Percentiles rank a stretch among this genome's conserved stretches.
These are phyloP conservation scores for Boeremia exigua DNA, from an alignment of 2,329 filamentous ascomycete species.

Conservation along the genomic window DNA sequence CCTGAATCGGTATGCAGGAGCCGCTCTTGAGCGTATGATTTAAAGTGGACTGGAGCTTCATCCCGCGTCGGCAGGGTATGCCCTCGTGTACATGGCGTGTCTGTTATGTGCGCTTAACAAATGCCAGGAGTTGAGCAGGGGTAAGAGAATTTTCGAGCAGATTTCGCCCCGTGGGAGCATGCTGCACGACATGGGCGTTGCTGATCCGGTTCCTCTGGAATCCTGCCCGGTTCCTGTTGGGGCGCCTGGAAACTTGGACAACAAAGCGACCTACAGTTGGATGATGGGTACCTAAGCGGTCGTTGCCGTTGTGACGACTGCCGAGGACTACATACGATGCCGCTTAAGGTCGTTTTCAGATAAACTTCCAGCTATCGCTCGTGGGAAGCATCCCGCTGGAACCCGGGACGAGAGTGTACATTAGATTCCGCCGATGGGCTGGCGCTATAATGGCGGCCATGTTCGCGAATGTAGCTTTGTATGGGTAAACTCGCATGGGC, in stretches of 20 bases:
- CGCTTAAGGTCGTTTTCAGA: neutral
- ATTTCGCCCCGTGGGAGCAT: neutral
- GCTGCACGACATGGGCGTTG: conserved; percentile 1
- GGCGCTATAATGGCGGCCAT: conserved; percentile 9
- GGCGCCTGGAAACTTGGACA: neutral
- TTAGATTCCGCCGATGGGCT: conserved; percentile 4
- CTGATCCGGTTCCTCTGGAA: conserved; percentile 12
- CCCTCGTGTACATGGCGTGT: conserved; percentile 9
- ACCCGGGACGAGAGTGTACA: neutral
- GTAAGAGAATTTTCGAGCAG: conserved; percentile 3
- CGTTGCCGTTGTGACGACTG: neutral
- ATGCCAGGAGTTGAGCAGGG: conserved; percentile 4
- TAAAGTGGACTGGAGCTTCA: conserved; percentile 13
- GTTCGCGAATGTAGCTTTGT: conserved; percentile 5
- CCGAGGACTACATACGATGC: neutral
- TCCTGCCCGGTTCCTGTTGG: neutral
- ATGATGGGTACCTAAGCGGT: neutral
- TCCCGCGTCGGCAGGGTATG: conserved; percentile 4
- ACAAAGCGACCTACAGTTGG: neutral
- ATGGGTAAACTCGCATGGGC: neutral
- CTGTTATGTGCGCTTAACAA: conserved; percentile 5
- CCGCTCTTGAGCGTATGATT: conserved; percentile 11
- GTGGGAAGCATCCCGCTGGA: conserved; percentile 6
- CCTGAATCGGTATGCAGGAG: conserved; percentile 6
- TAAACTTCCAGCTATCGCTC: neutral